These are phyloP conservation scores for Aspergillus novoparasiticus DNA, from an alignment of 2,329 filamentous ascomycete genomes.

Conservation along the genomic window DNA sequence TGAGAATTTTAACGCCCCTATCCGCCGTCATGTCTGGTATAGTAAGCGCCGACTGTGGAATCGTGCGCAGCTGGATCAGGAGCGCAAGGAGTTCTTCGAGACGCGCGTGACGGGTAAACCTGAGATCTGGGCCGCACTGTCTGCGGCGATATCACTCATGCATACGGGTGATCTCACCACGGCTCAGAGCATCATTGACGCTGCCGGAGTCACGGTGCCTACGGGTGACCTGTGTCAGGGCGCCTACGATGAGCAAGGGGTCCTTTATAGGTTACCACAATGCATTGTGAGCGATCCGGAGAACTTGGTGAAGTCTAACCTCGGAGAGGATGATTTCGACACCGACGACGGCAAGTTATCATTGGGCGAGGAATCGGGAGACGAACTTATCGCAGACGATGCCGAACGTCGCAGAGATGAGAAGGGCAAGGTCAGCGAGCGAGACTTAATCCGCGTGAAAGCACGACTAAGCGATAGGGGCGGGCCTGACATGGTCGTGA, in stretches of 20 bases:
- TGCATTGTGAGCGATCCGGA: slow-evolving; percentile 69
- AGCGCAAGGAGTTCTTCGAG: slow-evolving; percentile 85
- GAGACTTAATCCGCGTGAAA: slow-evolving; percentile 59
- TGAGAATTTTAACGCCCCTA: slow-evolving; percentile 70
- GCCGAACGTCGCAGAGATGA: slow-evolving; percentile 53
- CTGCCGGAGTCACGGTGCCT: slow-evolving; percentile 73
- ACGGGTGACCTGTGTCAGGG: slow-evolving; percentile 72
- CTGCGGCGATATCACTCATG: slow-evolving; percentile 67
- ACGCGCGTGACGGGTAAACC: slow-evolving; percentile 76
- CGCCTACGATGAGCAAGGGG: slow-evolving; percentile 71
- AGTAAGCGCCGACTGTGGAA: slow-evolving; percentile 70
- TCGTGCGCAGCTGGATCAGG: slow-evolving; percentile 65
- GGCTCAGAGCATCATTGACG: slow-evolving; percentile 79
- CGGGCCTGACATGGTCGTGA: slow-evolving; percentile 64
- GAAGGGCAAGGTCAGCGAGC: slow-evolving; percentile 62
- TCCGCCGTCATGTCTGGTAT: slow-evolving; percentile 67
- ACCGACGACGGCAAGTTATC: slow-evolving; percentile 38
- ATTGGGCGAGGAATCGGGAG: slow-evolving; percentile 43
- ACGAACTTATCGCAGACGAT: slow-evolving; percentile 41
- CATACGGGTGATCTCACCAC: slow-evolving; percentile 65
- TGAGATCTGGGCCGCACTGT: slow-evolving; percentile 80
- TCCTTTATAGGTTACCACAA: slow-evolving; percentile 69
- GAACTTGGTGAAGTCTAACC: slow-evolving; percentile 49
- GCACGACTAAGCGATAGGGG: slow-evolving; percentile 67
- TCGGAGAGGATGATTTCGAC: slow-evolving; percentile 29